phyloP scores from a whole-genome alignment of 2,329 filamentous ascomycete genomes.

The Talaromyces sp. region DNA sequence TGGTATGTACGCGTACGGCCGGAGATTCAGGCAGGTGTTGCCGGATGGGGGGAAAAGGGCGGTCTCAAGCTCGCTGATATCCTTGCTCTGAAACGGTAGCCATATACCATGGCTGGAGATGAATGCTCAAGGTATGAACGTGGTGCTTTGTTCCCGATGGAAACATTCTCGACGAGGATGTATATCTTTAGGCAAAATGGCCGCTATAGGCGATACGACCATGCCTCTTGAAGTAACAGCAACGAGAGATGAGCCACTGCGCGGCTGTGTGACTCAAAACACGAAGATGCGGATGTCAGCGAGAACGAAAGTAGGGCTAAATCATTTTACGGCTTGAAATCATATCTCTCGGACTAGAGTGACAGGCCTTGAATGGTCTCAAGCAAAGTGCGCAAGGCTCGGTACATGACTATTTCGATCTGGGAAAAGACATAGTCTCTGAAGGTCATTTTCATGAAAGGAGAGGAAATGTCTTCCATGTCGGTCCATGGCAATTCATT shows the following conservation, averaged over 20 bases:
- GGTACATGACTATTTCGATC: background rate
- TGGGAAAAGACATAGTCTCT: background rate
- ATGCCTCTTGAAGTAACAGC: no score
- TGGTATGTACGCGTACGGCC: constrained; percentile 79
- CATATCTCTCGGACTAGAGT: no score
- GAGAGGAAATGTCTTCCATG: background rate
- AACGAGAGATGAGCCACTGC: no score
- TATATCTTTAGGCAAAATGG: no score
- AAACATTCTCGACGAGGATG: no score
- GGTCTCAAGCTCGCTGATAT: constrained; percentile 64
- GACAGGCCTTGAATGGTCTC: no score
- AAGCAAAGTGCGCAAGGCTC: background rate
- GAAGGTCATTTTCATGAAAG: background rate
- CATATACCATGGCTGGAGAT: background rate
- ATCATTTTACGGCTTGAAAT: no score
- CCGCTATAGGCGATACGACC: no score
- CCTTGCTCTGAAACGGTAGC: constrained; percentile 36
- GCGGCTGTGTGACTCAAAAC: no score
- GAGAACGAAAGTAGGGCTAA: no score
- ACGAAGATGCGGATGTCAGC: no score
- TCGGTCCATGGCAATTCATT: constrained; percentile 48
- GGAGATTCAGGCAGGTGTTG: constrained; percentile 67
- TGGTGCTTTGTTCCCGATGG: background rate
- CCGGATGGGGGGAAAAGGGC: constrained; percentile 82
- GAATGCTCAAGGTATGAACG: background rate